These are phyloP conservation scores for Ustilago bromivora DNA, from an alignment of 1,284 basidiomycete genomes.

Conservation along the genomic window DNA sequence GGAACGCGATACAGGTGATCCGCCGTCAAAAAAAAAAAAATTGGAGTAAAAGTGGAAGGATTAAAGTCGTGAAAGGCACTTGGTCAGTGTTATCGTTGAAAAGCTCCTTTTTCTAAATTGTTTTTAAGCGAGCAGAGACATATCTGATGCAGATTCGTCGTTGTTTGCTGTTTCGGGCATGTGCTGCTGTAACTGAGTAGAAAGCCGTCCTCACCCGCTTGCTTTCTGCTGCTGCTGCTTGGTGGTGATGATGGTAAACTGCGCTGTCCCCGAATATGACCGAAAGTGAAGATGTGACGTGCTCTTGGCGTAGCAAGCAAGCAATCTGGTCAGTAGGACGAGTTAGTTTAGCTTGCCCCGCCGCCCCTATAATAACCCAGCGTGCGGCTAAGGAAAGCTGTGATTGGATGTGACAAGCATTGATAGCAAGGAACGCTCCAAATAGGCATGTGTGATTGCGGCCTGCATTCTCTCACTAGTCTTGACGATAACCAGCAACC, in stretches of 20 bases:
- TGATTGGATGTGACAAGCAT: slow-evolving; percentile 1
- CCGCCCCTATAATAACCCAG: neutral
- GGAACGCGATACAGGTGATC: slow-evolving; percentile 3
- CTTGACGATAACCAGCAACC: neutral
- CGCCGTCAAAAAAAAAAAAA: neutral
- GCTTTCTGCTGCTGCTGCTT: neutral
- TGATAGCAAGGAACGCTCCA: neutral
- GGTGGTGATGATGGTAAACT: too few species aligned
- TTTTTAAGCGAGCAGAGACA: neutral
- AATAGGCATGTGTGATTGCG: neutral
- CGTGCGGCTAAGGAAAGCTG: neutral
- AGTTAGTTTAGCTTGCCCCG: neutral
- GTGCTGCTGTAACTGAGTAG: neutral
- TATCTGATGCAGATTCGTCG: neutral
- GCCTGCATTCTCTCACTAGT: neutral
- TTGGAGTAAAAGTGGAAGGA: neutral
- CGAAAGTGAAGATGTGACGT: neutral
- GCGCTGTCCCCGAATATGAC: neutral
- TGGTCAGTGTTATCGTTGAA: neutral
- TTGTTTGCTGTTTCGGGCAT: slow-evolving; percentile 3
- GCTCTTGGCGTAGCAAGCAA: slow-evolving; percentile 1
- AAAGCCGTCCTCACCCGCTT: neutral
- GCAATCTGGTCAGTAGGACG: neutral
- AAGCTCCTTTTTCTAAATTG: neutral
- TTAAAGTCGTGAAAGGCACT: neutral